phyloP scores from a whole-genome alignment of 345 rosid genomes.

The Ailanthus altissimus region DNA sequence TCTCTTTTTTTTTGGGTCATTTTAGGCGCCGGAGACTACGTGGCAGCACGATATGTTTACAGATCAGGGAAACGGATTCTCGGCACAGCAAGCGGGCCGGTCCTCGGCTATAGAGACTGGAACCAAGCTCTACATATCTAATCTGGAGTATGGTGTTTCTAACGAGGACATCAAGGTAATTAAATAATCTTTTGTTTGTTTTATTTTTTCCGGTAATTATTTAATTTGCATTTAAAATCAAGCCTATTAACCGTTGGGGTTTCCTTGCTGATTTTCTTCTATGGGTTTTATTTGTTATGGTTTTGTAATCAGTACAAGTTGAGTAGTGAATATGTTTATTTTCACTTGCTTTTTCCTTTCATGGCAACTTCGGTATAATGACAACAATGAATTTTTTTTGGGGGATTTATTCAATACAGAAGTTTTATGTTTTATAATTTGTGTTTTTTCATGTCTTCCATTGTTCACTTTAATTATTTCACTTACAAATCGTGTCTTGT shows the following conservation, averaged over 20 bases:
- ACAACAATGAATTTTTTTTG: too few relatives aligned
- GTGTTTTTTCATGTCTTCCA: neutral
- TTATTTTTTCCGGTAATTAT: neutral
- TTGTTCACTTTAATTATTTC: neutral
- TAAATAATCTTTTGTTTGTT: neutral
- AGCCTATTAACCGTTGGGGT: neutral
- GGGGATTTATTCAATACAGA: neutral
- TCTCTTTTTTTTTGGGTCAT: slow-evolving; percentile 14
- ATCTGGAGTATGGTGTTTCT: slow-evolving; percentile 91
- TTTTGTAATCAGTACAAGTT: neutral
- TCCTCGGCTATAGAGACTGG: slow-evolving; percentile 81
- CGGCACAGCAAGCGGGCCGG: slow-evolving; percentile 51
- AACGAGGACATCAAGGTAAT: slow-evolving; percentile 90
- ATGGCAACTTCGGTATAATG: neutral
- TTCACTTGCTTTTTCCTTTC: neutral
- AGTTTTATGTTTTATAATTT: neutral
- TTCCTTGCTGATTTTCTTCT: neutral
- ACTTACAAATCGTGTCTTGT: neutral
- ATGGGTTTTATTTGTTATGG: neutral
- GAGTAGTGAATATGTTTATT: neutral
- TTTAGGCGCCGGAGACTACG: slow-evolving; percentile 79
- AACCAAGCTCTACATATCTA: slow-evolving; percentile 89
- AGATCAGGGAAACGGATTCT: slow-evolving; percentile 42
- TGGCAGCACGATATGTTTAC: slow-evolving; percentile 93
- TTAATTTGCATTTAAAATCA: neutral